These are phyloP conservation scores for Nicotiana sylvestris DNA, from an alignment of 257 asterid genomes.

Conservation along the genomic window DNA sequence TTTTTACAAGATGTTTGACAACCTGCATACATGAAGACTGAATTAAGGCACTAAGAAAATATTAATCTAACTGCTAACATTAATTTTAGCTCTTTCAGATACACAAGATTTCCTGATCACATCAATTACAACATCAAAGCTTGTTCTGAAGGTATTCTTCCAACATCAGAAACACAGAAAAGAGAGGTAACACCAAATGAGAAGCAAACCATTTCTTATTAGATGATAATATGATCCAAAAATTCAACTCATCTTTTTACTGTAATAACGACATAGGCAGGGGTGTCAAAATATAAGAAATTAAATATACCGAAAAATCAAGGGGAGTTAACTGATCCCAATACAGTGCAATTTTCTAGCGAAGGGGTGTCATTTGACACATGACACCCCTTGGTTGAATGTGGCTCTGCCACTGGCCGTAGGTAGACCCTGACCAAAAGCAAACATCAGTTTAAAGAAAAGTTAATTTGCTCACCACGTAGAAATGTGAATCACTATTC, in stretches of 20 bases:
- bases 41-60: not conserved
- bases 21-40: constrained; percentile 39
- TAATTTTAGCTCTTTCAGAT: not conserved
- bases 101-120: not conserved
- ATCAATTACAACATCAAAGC: not conserved
- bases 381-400: too few species aligned
- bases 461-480: not conserved
- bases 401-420: too few species aligned
- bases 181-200: not conserved
- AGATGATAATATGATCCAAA: not conserved
- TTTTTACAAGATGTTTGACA: constrained; percentile 50
- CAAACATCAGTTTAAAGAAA: not conserved
- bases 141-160: not conserved
- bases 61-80: not conserved
- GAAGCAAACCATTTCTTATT: not conserved
- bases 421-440: not conserved
- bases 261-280: not conserved
- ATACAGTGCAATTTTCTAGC: too few species aligned
- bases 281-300: too few species aligned
- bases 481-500: not conserved
- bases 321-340: too few species aligned
- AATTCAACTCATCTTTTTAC: not conserved
- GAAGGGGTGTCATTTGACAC: too few species aligned
- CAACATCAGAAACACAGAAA: not conserved
- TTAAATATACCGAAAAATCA: too few species aligned